Evolutionary conservation across 2,329 filamentous ascomycete genomes (phyloP).

Genomic region (Fusarium irregulare): DNA sequence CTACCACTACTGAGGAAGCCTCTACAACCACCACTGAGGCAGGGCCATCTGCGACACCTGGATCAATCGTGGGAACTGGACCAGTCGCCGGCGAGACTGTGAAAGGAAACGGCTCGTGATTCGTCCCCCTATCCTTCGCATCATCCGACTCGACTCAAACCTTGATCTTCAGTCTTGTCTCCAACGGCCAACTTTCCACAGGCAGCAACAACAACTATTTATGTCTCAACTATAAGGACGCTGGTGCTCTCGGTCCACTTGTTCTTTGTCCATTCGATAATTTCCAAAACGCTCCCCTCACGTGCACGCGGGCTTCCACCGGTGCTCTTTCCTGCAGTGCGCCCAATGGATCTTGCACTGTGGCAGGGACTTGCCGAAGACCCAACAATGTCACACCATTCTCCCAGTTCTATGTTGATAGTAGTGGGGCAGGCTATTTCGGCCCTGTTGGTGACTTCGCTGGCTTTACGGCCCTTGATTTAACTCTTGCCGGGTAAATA

Average conservation of each 20-base stretch:
- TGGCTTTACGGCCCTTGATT: background rate
- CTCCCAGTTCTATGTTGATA: constrained; percentile 12
- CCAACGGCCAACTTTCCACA: background rate
- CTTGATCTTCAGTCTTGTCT: background rate
- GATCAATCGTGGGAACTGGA: background rate
- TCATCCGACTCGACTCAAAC: constrained; percentile 1
- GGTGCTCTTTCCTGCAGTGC: background rate
- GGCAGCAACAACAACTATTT: constrained; percentile 6
- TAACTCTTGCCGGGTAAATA: background rate
- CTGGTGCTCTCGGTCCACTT: background rate
- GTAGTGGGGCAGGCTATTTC: background rate
- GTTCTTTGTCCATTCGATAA: constrained; percentile 1
- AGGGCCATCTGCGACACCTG: background rate
- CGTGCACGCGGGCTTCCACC: background rate
- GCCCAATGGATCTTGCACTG: rapidly evolving
- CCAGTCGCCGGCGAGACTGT: background rate
- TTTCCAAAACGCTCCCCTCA: background rate
- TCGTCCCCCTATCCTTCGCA: background rate
- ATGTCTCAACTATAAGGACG: background rate
- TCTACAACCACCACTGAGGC: background rate
- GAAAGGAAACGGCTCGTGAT: background rate
- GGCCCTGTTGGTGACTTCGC: background rate
- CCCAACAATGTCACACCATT: rapidly evolving
- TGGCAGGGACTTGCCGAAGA: rapidly evolving
- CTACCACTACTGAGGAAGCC: background rate